phyloP scores from a whole-genome alignment of 2,329 filamentous ascomycete species.

The Phialophora macrospora region DNA sequence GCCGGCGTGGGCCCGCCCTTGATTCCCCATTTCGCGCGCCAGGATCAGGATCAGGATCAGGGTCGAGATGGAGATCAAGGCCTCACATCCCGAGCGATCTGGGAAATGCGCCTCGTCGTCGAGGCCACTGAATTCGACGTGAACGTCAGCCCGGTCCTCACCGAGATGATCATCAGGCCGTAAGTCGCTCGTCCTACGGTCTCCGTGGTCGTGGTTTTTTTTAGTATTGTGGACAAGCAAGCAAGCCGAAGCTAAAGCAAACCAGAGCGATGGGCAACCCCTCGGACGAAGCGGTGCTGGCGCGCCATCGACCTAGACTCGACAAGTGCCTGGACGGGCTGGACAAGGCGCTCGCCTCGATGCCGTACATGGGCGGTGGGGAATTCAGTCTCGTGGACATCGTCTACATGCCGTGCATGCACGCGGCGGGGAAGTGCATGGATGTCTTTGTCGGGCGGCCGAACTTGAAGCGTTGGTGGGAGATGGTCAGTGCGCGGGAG shows the following conservation, averaged over 20 bases:
- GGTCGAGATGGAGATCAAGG: not conserved
- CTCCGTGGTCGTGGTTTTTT: no score
- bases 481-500: slow-evolving; percentile 6
- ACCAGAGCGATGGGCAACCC: slow-evolving; percentile 6
- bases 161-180: slow-evolving; percentile 15
- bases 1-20: slow-evolving; percentile 2
- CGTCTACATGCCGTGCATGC: slow-evolving; percentile 19
- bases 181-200: not conserved
- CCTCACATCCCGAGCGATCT: not conserved
- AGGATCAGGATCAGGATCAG: no score
- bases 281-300: slow-evolving; percentile 8
- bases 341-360: slow-evolving; percentile 13
- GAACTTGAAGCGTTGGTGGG: slow-evolving; percentile 15
- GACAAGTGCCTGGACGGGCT: slow-evolving; percentile 11
- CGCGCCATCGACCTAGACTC: slow-evolving; percentile 13
- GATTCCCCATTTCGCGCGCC: not conserved
- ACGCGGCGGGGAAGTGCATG: not conserved
- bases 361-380: slow-evolving; percentile 10
- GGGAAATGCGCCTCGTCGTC: slow-evolving; percentile 15
- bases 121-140: slow-evolving; percentile 13
- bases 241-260: not conserved
- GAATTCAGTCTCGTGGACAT: slow-evolving; percentile 19
- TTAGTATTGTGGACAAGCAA: no score
- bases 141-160: slow-evolving; percentile 5
- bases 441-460: slow-evolving; percentile 8